Evolutionary conservation across 768 basidiomycete species (phyloP), one percentile per base, ranked within the genome.

Genomic region (Gelatoporia subvermispora): DNA sequence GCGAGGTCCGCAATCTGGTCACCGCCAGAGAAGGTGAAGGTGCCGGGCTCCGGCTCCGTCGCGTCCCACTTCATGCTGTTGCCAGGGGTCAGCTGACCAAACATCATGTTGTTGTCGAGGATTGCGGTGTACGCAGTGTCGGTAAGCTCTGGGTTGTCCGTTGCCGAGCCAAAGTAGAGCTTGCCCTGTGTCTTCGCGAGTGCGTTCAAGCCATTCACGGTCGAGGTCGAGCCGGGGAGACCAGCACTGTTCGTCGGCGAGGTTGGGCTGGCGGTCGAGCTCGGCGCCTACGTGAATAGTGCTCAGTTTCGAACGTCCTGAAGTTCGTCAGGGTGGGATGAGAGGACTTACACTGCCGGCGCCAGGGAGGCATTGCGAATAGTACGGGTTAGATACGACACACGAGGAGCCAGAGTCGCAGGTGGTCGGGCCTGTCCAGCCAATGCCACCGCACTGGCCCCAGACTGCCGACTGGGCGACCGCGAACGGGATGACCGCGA

Each of bases 41-140:
- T 60, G 18, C 74, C 75, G 18, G 66, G 74, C 3, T 61, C 58
- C 2, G 76, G 77, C 50, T 81, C 78, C 13, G 76, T 79, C 1
- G 75, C 73, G 50, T 77, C 76, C 72, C 72, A 73, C 66, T 73
- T 73, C 71, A 72, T 71, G 51, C 68, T 71, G 60, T 74, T 74
- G 10, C 58, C 68, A 0, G 73, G 70, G 0, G 74, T 74, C 47
- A 74, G 64, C 52, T 74, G 72, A 9, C 73, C 73, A 51, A 74
- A 74, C 45, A 66, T 57, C 18, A 57, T 59, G 50, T 45, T 61
- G 55, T 72, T 63, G 43, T 59, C 60, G 11, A 75, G 65, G 41
- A 67, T 68, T 2, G 67, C 61, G 13, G 62, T 59, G 54, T 74
- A 75, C 2, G 69, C 48, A 0, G 57, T 49, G 48, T 78, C 69